Base-by-base conservation (phyloP, 768 basidiomycete species). In the Termitomyces sp. region DNA sequence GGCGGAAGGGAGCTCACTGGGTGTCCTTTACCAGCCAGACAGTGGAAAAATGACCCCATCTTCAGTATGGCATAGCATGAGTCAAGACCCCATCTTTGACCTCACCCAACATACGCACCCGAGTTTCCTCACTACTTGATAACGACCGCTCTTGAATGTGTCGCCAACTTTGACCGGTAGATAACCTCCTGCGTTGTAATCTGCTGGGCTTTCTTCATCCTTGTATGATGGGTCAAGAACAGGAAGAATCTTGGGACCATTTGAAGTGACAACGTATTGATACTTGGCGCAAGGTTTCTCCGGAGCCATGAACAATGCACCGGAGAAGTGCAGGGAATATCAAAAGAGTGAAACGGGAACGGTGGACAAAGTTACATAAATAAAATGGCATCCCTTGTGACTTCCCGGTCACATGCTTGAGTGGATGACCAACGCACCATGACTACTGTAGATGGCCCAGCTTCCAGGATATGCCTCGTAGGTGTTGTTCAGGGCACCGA, bases 31-130 rank as follows among this genome's bases (percentile, higher is more conserved):
- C 89, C 34, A 94, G 85, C 93, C 93, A 94, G 25, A 94, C 94
- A 16, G 94, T 95, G 2, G 91, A 94, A 69, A 96, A 96, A 73
- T 95, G 93, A 39, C 94, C 94, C 94, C 94, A 96, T 56, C 89
- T 91, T 45, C 17, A 25, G 40, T 51, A 62, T 59, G 55, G 53
- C 56, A 55, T 69, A 58, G 40, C 58, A 59, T 68, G 65, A 65
- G 59, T 60, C 67, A 67, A 61, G 67, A 63, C 40, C 50, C 59
- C 44, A 51, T 59, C 41, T 30, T 56, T 32, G 30, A 51, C 56
- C n/a, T n/a, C n/a, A 9, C 57, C 30, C 32, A 25, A 57, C 16
- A 42, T 9, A 69, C 75, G 52, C 62, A 91, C 83, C 96, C 96
- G 30, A 99, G 79, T 72, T 99, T 99, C 60, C 96, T 78, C 34